Evolutionary conservation across 306 rosid species (phyloP).

Genomic region (Lathyrus tuberosus): DNA sequence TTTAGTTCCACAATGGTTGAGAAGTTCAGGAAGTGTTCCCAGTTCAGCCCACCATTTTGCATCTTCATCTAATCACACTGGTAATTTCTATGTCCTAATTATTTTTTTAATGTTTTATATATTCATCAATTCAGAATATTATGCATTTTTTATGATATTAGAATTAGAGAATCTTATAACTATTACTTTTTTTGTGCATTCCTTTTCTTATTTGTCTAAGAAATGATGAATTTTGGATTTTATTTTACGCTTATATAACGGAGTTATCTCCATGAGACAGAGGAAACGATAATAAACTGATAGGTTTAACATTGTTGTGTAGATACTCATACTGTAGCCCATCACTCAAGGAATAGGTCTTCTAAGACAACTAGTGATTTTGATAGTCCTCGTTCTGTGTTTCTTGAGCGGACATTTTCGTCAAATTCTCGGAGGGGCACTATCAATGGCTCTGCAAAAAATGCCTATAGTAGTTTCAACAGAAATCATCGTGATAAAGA

Average conservation of each 20-base stretch:
- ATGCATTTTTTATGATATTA: neutral
- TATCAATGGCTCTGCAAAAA: slow-evolving; percentile 85
- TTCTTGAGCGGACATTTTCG: slow-evolving; percentile 80
- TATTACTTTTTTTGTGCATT: slow-evolving; percentile 3
- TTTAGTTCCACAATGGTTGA: slow-evolving; percentile 99
- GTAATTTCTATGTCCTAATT: slow-evolving; percentile 42
- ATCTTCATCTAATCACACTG: slow-evolving; percentile 69
- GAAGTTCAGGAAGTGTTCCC: slow-evolving; percentile 82
- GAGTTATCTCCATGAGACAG: neutral
- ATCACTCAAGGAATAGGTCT: slow-evolving; percentile 66
- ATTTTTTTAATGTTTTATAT: slow-evolving; percentile 24
- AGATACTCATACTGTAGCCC: slow-evolving; percentile 64
- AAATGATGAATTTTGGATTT: neutral
- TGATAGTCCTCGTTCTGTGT: slow-evolving; percentile 77
- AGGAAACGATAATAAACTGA: neutral
- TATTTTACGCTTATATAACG: slow-evolving; percentile 7
- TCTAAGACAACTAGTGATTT: slow-evolving; percentile 64
- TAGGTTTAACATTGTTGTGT: slow-evolving; percentile 37
- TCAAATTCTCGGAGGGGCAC: slow-evolving; percentile 79
- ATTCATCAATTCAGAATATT: neutral
- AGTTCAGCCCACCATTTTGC: slow-evolving; percentile 82
- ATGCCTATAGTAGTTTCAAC: slow-evolving; percentile 93
- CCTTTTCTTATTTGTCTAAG: neutral
- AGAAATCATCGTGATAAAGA: slow-evolving; percentile 95
- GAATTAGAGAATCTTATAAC: neutral